phyloP scores from a whole-genome alignment of 805 yeast genomes.

The Vanderwaltozyma verrucispora region DNA sequence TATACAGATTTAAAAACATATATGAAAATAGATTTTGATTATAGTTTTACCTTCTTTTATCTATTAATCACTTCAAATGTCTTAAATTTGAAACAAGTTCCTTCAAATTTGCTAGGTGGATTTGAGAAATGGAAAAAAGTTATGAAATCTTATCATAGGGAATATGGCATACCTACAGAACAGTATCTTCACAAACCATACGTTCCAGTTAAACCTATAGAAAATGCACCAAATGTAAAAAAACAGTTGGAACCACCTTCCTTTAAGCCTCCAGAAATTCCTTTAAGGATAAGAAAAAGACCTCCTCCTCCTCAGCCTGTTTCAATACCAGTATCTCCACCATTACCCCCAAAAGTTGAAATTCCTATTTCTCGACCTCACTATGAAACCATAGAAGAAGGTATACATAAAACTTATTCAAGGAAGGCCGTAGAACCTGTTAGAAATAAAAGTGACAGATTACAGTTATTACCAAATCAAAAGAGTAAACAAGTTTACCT shows the following conservation, averaged over 20 bases:
- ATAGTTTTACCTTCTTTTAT: slow-evolving; percentile 24
- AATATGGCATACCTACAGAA: slow-evolving; percentile 17
- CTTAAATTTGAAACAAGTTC: slow-evolving; percentile 12
- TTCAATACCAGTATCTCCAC: slow-evolving; percentile 12
- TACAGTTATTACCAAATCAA: background rate
- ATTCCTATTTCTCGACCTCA: too few species aligned
- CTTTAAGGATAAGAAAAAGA: slow-evolving; percentile 16
- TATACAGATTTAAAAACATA: slow-evolving; percentile 31
- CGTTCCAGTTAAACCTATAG: slow-evolving; percentile 1
- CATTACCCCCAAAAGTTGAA: slow-evolving; percentile 2
- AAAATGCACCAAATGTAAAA: background rate
- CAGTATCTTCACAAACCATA: slow-evolving; percentile 12
- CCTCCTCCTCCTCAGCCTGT: slow-evolving; percentile 25
- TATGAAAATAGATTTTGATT: slow-evolving; percentile 25
- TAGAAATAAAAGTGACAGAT: background rate
- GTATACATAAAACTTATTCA: too few species aligned
- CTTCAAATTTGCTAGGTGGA: slow-evolving; percentile 34
- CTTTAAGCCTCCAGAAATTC: slow-evolving; percentile 20
- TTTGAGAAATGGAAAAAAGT: slow-evolving; percentile 34
- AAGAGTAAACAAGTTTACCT: background rate
- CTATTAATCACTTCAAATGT: slow-evolving; percentile 18
- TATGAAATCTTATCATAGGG: slow-evolving; percentile 22
- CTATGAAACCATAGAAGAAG: too few species aligned
- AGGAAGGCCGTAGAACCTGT: too few species aligned
- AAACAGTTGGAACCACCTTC: background rate